Evolutionary conservation across 257 asterid genomes (phyloP).

Genomic region (Ophiorrhiza pumila): DNA sequence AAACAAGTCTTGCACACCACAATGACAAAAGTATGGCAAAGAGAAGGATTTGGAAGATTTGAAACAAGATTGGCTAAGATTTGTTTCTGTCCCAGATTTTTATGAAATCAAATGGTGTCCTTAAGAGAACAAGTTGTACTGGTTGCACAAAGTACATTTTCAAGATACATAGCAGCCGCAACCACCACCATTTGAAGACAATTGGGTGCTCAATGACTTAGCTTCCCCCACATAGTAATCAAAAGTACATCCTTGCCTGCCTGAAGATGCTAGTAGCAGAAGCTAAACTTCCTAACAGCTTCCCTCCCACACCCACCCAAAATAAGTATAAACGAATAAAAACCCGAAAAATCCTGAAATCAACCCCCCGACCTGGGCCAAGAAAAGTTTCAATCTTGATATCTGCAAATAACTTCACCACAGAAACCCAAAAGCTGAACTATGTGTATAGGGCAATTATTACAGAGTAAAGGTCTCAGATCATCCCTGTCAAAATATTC

Average conservation of each 20-base stretch:
- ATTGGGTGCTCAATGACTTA: neutral
- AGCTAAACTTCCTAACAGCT: neutral
- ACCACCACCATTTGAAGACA: neutral
- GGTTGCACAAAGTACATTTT: neutral
- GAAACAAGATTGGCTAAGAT: neutral
- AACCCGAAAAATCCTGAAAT: too few species aligned
- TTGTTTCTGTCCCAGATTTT: too few species aligned
- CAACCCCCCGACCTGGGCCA: too few species aligned
- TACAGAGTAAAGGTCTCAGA: neutral
- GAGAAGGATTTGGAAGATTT: neutral
- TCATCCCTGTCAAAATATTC: neutral
- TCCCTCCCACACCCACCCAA: neutral
- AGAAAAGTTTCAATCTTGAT: too few species aligned
- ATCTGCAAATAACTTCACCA: too few species aligned
- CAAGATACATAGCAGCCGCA: neutral
- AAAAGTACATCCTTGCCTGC: neutral
- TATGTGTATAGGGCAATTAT: too few species aligned
- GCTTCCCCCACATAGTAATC: neutral
- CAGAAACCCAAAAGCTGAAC: too few species aligned
- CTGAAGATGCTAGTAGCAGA: neutral
- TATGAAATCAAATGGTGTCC: neutral
- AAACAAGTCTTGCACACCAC: too few species aligned
- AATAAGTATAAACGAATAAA: neutral
- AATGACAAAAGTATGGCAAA: neutral
- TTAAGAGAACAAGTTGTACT: neutral